Conservation (phyloP, 352 stramenopile genomes). For the Elongisporangium prolatum region DNA sequence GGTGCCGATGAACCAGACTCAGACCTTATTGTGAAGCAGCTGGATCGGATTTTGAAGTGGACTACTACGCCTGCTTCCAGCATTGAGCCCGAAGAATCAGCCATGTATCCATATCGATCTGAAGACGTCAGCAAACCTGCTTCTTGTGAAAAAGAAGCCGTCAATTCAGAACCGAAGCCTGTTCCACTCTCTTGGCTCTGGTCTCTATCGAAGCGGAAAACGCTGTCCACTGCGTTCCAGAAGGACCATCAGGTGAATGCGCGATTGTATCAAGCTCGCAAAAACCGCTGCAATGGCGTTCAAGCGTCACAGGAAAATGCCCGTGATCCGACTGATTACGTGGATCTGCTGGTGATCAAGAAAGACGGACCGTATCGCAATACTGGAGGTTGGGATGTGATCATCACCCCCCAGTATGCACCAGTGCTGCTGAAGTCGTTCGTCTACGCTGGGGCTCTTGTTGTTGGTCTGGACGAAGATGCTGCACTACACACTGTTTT, state of each 20-base stretch:
- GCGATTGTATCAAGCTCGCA: constrained; percentile 24
- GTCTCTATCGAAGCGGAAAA: constrained; percentile 40
- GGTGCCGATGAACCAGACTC: constrained; percentile 63
- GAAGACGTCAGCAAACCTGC: neutral
- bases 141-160: neutral
- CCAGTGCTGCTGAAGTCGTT: constrained; percentile 51
- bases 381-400: constrained; percentile 64
- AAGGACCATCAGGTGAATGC: constrained; percentile 66
- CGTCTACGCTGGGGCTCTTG: constrained; percentile 59
- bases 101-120: constrained; percentile 25
- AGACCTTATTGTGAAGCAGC: constrained; percentile 40
- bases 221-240: constrained; percentile 24
- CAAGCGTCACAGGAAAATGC: constrained; percentile 2
- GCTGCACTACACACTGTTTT: constrained; percentile 50
- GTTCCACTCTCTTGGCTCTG: constrained; percentile 44
- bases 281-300: constrained; percentile 5
- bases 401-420: constrained; percentile 38
- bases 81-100: neutral
- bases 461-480: constrained; percentile 70
- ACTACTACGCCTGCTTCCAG: constrained; percentile 18
- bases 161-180: constrained; percentile 4
- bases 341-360: constrained; percentile 43
- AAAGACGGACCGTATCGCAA: constrained; percentile 34
- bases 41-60: constrained; percentile 54
- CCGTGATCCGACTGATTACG: neutral